Evolutionary conservation across 2,329 filamentous ascomycete species (phyloP).

Genomic region (Fusarium ambrosium): DNA sequence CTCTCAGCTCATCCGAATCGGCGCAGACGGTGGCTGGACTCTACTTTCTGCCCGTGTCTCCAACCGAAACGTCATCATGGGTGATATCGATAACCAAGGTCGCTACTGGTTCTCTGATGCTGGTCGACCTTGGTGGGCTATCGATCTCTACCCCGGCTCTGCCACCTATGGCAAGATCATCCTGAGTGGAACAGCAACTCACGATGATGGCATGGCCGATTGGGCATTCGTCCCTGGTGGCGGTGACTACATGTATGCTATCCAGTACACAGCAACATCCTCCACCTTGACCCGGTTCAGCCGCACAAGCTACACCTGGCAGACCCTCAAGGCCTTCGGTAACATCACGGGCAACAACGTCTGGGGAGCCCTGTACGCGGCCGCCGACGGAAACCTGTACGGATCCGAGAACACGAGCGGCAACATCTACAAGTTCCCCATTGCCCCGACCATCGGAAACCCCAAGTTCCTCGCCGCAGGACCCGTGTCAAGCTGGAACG

Average conservation of each 20-base stretch:
- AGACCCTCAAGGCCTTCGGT: conserved; percentile 21
- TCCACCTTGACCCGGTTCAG: conserved; percentile 40
- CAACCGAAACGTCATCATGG: conserved; percentile 35
- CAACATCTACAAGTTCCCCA: conserved; percentile 38
- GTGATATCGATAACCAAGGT: conserved; percentile 42
- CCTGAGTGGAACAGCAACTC: conserved; percentile 28
- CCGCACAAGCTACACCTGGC: conserved; percentile 37
- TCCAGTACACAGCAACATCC: conserved; percentile 12
- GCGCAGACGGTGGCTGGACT: conserved; percentile 36
- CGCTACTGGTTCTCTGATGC: conserved; percentile 41
- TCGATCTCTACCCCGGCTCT: conserved; percentile 40
- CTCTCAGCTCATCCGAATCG: conserved; percentile 42
- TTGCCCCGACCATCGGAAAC: conserved; percentile 26
- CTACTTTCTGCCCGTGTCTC: conserved; percentile 29
- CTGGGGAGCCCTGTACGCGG: conserved; percentile 41
- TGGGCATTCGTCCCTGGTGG: conserved; percentile 46
- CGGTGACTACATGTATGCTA: conserved; percentile 41
- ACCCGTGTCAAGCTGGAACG: conserved; percentile 32
- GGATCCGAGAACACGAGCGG: conserved; percentile 37
- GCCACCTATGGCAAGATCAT: conserved; percentile 38
- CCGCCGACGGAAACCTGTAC: conserved; percentile 39
- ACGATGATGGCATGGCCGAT: conserved; percentile 26
- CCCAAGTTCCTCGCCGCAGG: conserved; percentile 29
- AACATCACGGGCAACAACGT: conserved; percentile 26
- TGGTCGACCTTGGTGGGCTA: conserved; percentile 41